Base-by-base conservation (phyloP, 805 yeast genomes). In the Diddensiella santjacobensis region DNA sequence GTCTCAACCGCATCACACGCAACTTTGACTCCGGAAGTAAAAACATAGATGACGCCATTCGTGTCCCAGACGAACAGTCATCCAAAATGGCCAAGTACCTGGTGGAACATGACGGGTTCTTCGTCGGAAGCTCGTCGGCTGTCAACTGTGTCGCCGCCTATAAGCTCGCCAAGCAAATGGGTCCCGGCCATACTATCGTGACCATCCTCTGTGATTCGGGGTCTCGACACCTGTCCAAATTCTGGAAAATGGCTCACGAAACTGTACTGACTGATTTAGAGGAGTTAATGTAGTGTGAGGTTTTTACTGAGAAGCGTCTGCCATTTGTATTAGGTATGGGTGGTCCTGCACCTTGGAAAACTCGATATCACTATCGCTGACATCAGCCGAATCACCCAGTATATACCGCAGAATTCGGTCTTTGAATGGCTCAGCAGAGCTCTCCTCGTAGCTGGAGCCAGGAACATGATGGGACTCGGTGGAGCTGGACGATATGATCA, bases 151-250 rank as follows among this genome's bases (percentile, higher is more conserved):
- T 87, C 3, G 97, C 96, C 0, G 95, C 96, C 0, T 76, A 80
- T 3, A 72, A 78, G 53, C 67, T 79, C 5, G 86, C 88, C 2
- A 61, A 66, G 47, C 59, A 63, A 22, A 77, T 45, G 46, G 77
- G 68, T 63, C 72, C 82, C 0, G 90, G 90, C 1, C 77, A 84
- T 44, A 77, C 71, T 17, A 80, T 91, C 19, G 95, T 91, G 3
- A 79, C 95, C 17, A 76, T 93, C 42, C 86, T 96, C 1, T 93
- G 98, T 64, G 99, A 91, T 64, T 81, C 95, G 3, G 99, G 99
- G 0, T 71, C 83, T 10, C 73, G 99, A 56, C 99, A 91, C 67
- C 62, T 91, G 50, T 84, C 93, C 44, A 91, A 91, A 66, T 93
- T 91, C 61, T 91, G 97, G 97, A 87, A 83, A 58, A 39, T 26